Base-by-base conservation (phyloP, 2,329 filamentous ascomycete species). In the Verticillium dahliae region DNA sequence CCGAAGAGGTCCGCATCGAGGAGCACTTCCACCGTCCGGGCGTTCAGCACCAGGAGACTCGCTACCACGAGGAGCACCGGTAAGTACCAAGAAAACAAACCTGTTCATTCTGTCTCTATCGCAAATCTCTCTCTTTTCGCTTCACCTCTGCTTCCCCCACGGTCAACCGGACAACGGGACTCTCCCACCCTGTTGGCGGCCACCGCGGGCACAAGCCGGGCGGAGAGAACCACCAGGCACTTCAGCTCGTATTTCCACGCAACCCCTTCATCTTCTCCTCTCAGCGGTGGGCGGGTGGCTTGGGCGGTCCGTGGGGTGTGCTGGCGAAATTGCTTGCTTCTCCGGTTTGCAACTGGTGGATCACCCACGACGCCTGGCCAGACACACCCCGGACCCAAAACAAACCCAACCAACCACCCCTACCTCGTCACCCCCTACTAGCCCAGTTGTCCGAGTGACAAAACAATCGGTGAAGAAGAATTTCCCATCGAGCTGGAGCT, bases 1-100 rank as follows among this genome's bases (percentile, higher is more conserved):
- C 83, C 81, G 88, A 92, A 82, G 90, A 96, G 86, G 90, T 96
- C 81, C 84, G 79, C 73, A 89, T 90, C 78, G 87, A 91, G 81
- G 87, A 93, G 78, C 85, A 81, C 78, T 81, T 87, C 81, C 87
- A 83, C 82, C 88, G 87, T 85, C 85, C 89, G 82, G 85, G 83
- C 76, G 45, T 39, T 73, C 81, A 81, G 80, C 81, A 81, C 73
- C 78, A 81, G 68, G 79, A 85, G 74, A 76, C 77, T 74, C 77
- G 79, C 73, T 71, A 73, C 70, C 76, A 75, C 67, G 80, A 86
- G 72, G 80, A 85, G 67, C 76, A 75, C 74, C 81, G 78, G 84
- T 86, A 70, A 76, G 82, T 80, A 39, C 57, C 35, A 45, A 18
- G 22, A 11, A 6, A 52, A 22, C 35, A 9, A 13, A 37, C 13